Evolutionary conservation across 1,284 basidiomycete species (phyloP).

Genomic region (Rhodotorula sp.): DNA sequence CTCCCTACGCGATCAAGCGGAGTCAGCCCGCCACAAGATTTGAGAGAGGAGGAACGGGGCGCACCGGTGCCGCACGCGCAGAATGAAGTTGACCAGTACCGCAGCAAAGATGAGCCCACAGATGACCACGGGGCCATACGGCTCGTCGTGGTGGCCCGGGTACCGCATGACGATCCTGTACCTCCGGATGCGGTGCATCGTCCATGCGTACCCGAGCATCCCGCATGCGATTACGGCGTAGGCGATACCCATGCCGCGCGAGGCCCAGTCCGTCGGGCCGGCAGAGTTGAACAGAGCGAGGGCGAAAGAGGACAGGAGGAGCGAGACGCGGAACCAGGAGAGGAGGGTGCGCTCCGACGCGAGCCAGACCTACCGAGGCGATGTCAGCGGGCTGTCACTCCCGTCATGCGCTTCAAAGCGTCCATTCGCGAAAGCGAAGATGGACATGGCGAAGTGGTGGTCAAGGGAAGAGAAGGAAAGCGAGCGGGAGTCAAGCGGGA

Average conservation of each 20-base stretch:
- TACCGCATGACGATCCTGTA: conserved; percentile 87
- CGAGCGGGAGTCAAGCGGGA: neutral
- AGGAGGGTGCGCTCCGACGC: conserved; percentile 46
- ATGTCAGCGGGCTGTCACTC: neutral
- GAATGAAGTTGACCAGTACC: conserved; percentile 80
- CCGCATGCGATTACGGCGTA: conserved; percentile 69
- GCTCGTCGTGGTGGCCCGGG: conserved; percentile 84
- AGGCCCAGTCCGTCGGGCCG: conserved; percentile 61
- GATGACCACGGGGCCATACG: conserved; percentile 76
- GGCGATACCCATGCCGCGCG: conserved; percentile 75
- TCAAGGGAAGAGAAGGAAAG: too few species aligned
- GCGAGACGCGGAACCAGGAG: conserved; percentile 57
- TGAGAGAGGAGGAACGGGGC: neutral
- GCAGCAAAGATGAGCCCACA: conserved; percentile 78
- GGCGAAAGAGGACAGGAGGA: conserved; percentile 82
- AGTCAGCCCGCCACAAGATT: neutral
- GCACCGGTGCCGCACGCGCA: conserved; percentile 56
- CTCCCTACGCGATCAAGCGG: conserved; percentile 6
- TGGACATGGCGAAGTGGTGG: too few species aligned
- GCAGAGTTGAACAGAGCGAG: conserved; percentile 87
- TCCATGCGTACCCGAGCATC: conserved; percentile 71
- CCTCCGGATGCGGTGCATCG: conserved; percentile 82
- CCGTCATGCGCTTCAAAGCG: too few species aligned
- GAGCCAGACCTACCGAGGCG: conserved; percentile 37
- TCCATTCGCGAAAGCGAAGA: too few species aligned